phyloP scores from a whole-genome alignment of 495 filamentous ascomycete genomes.

The Penicillium coprophilum region DNA sequence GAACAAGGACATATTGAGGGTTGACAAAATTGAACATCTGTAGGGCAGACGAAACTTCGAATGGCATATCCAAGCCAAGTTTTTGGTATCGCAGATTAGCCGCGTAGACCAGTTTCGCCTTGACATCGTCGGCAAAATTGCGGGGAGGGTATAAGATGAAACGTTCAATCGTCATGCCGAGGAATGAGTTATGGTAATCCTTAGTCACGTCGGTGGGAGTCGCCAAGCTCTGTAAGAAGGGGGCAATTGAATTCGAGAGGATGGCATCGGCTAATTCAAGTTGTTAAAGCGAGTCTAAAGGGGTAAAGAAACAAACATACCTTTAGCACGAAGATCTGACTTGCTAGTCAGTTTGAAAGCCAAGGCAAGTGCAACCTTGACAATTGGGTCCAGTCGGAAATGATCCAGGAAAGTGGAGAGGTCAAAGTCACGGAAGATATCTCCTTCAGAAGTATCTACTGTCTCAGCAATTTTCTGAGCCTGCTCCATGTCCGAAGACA shows the following conservation, averaged over 20 bases:
- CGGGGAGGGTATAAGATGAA: conserved; percentile 79
- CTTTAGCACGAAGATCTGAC: conserved; percentile 82
- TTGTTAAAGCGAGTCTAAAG: conserved; percentile 24
- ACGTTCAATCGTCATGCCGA: conserved; percentile 75
- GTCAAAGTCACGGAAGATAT: conserved; percentile 93
- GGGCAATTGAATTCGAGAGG: conserved; percentile 67
- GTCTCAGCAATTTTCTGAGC: conserved; percentile 89
- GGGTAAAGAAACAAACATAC: conserved; percentile 48
- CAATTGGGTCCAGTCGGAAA: conserved; percentile 83
- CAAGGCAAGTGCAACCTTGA: conserved; percentile 84
- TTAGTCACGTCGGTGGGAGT: conserved; percentile 56
- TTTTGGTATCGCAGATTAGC: conserved; percentile 66
- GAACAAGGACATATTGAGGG: conserved; percentile 63
- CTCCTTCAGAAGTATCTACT: conserved; percentile 80
- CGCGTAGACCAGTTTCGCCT: conserved; percentile 64
- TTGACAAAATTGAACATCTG: conserved; percentile 71
- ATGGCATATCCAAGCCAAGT: conserved; percentile 59
- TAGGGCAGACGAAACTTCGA: conserved; percentile 70
- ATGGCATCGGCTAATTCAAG: conserved; percentile 72
- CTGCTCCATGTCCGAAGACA: conserved; percentile 74
- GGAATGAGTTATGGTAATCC: conserved; percentile 62
- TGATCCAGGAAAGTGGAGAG: conserved; percentile 89
- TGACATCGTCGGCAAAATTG: conserved; percentile 74
- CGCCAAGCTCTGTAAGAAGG: conserved; percentile 71
- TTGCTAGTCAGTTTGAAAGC: conserved; percentile 80